Evolutionary conservation across 169 alveolate species (phyloP).

Genomic region (Eimeria acervulina): DNA sequence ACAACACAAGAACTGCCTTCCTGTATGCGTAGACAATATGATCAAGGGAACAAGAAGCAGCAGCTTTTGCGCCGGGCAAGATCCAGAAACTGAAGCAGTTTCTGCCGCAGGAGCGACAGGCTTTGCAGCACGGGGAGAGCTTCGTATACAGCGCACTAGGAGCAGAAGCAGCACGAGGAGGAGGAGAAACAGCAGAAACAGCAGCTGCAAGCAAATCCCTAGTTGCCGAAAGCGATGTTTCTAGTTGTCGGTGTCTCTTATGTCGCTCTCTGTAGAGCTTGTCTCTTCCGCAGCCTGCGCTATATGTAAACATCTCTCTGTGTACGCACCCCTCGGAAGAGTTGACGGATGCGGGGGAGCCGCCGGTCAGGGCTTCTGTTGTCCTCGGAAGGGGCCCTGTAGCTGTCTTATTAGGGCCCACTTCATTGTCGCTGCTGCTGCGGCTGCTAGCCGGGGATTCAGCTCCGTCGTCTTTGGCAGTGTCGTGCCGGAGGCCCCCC

Average conservation of each 20-base stretch:
- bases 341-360: neutral
- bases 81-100: neutral
- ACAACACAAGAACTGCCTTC: neutral
- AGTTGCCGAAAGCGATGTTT: neutral
- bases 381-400: neutral
- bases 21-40: neutral
- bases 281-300: neutral
- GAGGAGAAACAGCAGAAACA: too few relatives aligned
- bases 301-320: neutral
- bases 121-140: too few relatives aligned
- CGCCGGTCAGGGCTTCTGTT: neutral
- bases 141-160: too few relatives aligned
- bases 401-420: neutral
- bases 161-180: too few relatives aligned
- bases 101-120: neutral
- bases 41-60: neutral
- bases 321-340: neutral
- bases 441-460: conserved; percentile 46
- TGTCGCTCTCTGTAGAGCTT: neutral
- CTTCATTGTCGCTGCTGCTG: conserved; percentile 24
- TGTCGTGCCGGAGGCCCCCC: neutral
- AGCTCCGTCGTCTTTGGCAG: neutral
- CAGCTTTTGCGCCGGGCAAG: neutral
- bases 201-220: neutral
- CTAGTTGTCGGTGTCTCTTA: neutral